phyloP scores from a whole-genome alignment of 2,329 filamentous ascomycete species.

The Fusarium nygamai region DNA sequence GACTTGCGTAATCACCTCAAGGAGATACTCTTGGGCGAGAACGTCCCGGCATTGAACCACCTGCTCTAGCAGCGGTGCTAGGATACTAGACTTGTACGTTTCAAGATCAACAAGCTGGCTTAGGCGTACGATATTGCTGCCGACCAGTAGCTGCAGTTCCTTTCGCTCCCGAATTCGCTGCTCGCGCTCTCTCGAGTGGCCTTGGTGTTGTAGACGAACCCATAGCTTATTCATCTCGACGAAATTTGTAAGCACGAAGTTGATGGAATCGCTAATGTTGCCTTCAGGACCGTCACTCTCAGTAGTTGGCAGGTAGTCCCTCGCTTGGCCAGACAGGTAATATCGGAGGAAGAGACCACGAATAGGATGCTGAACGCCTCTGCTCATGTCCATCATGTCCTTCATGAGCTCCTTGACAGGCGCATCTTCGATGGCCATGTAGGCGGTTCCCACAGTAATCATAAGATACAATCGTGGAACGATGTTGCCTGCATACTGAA shows the following conservation, averaged over 20 bases:
- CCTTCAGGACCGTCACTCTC: conserved; percentile 91
- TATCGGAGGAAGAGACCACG: conserved; percentile 95
- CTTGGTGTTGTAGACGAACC: conserved; percentile 97
- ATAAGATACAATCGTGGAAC: conserved; percentile 96
- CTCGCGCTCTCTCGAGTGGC: conserved; percentile 93
- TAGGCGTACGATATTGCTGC: conserved; percentile 93
- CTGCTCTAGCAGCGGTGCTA: conserved; percentile 91
- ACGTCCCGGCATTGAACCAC: conserved; percentile 98
- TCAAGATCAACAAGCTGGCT: conserved; percentile 97
- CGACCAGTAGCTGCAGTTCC: conserved; percentile 93
- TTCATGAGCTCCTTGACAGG: conserved; percentile 99
- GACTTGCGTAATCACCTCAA: conserved; percentile 98
- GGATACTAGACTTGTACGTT: conserved; percentile 89
- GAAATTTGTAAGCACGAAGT: conserved; percentile 97
- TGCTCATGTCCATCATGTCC: conserved; percentile 99
- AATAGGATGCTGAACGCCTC: conserved; percentile 96
- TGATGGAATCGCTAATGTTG: conserved; percentile 96
- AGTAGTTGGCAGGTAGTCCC: conserved; percentile 85
- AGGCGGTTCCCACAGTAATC: conserved; percentile 98
- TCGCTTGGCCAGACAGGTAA: conserved; percentile 93
- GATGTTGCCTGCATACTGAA: conserved; percentile 98
- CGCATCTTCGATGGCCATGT: conserved; percentile 98
- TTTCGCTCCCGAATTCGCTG: conserved; percentile 93
- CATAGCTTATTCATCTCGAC: conserved; percentile 99
- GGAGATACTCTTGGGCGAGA: conserved; percentile 93